A percentile compares a stretch with the other conserved stretches of the same genome.
These are phyloP conservation scores for Paraurostyla sp. DNA, from an alignment of 73 alveolate species.

Conservation along the genomic window DNA sequence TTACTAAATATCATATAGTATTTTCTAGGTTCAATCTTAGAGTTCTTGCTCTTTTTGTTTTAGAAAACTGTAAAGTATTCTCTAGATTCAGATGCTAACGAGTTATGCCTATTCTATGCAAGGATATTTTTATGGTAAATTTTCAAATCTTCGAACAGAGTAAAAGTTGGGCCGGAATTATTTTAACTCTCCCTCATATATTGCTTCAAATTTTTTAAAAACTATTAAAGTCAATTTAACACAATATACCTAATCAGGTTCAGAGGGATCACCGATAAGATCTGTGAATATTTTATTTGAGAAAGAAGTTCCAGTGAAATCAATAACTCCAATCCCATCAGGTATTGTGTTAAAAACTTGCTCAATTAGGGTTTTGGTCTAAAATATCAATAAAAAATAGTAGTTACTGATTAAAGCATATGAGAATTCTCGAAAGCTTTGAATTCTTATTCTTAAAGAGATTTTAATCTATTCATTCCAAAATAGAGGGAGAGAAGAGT, in stretches of 20 bases:
- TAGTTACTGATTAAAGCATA: conserved; percentile 25
- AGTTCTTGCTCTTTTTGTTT: not conserved
- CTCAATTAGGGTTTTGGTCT: conserved; percentile 34
- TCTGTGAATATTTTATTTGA: conserved; percentile 17
- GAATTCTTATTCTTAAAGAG: not conserved
- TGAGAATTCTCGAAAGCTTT: conserved; percentile 13
- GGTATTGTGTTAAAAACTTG: conserved; percentile 41
- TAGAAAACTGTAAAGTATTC: conserved; percentile 8
- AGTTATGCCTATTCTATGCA: not conserved
- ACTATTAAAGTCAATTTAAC: not conserved
- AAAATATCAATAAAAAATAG: not conserved
- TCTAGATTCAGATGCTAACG: conserved; percentile 38
- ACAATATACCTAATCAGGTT: not conserved
- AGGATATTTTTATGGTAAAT: not conserved
- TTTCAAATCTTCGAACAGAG: conserved; percentile 17
- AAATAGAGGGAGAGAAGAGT: not conserved
- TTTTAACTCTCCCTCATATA: not conserved
- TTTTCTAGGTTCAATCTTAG: conserved; percentile 36
- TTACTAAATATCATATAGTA: conserved; percentile 45
- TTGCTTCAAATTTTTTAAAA: not conserved
- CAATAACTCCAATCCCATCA: conserved; percentile 54
- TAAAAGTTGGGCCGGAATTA: not conserved
- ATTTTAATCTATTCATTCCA: not conserved
- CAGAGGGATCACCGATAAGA: conserved; percentile 20
- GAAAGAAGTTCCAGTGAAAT: conserved; percentile 41